Evolutionary conservation across 345 rosid genomes (phyloP).

Genomic region (Salix purpurea): DNA sequence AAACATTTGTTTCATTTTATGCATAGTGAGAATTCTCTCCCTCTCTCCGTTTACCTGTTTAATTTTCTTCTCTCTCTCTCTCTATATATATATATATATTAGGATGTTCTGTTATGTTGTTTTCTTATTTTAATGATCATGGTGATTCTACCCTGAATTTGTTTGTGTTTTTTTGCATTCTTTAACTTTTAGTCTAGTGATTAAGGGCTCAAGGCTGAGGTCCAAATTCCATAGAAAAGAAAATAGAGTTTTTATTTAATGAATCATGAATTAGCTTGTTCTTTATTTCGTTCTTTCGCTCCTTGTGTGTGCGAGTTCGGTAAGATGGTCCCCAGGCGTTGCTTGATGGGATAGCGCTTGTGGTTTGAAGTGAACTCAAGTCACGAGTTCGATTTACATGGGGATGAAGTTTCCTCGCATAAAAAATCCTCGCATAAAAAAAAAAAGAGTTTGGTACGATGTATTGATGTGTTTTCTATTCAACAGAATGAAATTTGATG

Average conservation of each 20-base stretch:
- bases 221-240: background rate
- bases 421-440: no score
- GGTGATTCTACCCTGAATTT: background rate
- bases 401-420: no score
- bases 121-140: background rate
- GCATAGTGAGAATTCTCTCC: conserved; percentile 46
- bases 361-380: no score
- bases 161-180: background rate
- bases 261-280: background rate
- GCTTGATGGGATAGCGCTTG: no score
- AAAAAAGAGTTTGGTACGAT: background rate
- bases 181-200: background rate
- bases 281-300: background rate
- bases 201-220: background rate
- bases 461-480: background rate
- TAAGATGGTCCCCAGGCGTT: no score
- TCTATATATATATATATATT: no score
- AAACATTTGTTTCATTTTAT: conserved; percentile 71
- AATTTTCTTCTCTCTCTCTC: no score
- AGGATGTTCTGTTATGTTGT: background rate
- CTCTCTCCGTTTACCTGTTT: background rate
- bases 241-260: background rate
- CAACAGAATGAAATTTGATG: background rate
- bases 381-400: no score
- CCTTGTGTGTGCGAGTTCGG: background rate